phyloP scores from a whole-genome alignment of 2,329 filamentous ascomycete species.

The Metarhizium guizhouense region DNA sequence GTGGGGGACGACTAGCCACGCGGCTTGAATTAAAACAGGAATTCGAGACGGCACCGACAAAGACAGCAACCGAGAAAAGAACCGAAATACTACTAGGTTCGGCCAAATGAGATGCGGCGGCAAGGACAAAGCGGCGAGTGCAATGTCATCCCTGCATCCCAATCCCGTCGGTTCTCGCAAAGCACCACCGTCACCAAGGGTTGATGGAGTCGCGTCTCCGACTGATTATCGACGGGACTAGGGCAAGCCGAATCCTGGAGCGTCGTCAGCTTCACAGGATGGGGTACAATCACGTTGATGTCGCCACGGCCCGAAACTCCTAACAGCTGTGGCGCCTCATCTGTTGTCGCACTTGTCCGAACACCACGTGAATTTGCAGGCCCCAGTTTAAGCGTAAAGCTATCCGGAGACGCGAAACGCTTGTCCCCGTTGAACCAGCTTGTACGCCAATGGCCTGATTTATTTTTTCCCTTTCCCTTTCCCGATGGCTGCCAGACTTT shows the following conservation, averaged over 20 bases:
- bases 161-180: not conserved
- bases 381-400: not conserved
- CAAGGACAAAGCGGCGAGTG: too few relatives aligned
- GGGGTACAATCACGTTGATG: too few relatives aligned
- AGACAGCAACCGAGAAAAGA: too few relatives aligned
- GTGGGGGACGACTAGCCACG: too few relatives aligned
- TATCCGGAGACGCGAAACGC: not conserved
- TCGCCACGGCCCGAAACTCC: not conserved
- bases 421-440: not conserved
- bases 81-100: too few relatives aligned
- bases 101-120: not conserved
- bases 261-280: too few relatives aligned
- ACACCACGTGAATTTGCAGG: not conserved
- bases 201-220: too few relatives aligned
- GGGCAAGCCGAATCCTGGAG: too few relatives aligned
- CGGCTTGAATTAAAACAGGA: not conserved
- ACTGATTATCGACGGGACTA: too few relatives aligned
- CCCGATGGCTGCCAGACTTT: not conserved
- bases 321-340: not conserved
- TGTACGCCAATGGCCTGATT: not conserved
- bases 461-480: not conserved
- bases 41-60: not conserved
- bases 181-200: too few relatives aligned
- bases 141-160: not conserved
- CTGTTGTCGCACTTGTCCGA: not conserved